Evolutionary conservation across 176 grass and related monocot species (phyloP).

Genomic region (Calamus simplicifolius): DNA sequence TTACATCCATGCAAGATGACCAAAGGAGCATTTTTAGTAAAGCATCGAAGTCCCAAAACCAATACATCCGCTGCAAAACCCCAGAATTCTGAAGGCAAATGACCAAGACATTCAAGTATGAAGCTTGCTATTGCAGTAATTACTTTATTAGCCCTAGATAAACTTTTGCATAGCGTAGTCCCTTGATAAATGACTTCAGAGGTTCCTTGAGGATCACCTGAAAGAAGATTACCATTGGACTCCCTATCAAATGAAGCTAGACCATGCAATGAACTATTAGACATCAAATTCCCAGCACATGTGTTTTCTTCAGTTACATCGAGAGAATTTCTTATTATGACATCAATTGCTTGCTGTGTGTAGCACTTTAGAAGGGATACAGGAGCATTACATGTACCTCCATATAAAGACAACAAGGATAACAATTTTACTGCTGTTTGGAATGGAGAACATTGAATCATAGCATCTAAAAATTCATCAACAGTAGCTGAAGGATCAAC

Average conservation of each 20-base stretch:
- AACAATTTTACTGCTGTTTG: slow-evolving; percentile 66
- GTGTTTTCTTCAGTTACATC: slow-evolving; percentile 35
- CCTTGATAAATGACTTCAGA: slow-evolving; percentile 10
- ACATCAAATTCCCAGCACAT: slow-evolving; percentile 16
- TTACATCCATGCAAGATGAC: slow-evolving; percentile 52
- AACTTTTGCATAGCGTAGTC: slow-evolving; percentile 20
- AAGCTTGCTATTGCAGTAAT: slow-evolving; percentile 45
- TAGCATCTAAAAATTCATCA: slow-evolving; percentile 76
- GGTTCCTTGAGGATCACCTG: slow-evolving; percentile 20
- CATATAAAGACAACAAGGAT: slow-evolving; percentile 72
- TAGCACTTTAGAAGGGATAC: slow-evolving; percentile 85
- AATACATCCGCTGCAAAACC: slow-evolving; percentile 70
- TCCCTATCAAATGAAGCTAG: neutral
- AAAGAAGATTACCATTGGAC: neutral
- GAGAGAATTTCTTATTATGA: slow-evolving; percentile 48
- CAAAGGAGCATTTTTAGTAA: slow-evolving; percentile 60
- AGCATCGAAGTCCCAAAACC: slow-evolving; percentile 46
- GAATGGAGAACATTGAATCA: slow-evolving; percentile 67
- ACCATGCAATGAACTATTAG: slow-evolving; percentile 1
- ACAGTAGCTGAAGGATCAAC: slow-evolving; percentile 63
- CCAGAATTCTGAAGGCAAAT: slow-evolving; percentile 70
- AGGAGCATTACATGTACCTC: slow-evolving; percentile 58
- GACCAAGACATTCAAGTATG: slow-evolving; percentile 70
- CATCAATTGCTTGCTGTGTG: slow-evolving; percentile 47
- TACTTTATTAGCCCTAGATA: slow-evolving; percentile 31